phyloP scores from a whole-genome alignment of 148 eudicot species.

The Fagopyrum esculentum region DNA sequence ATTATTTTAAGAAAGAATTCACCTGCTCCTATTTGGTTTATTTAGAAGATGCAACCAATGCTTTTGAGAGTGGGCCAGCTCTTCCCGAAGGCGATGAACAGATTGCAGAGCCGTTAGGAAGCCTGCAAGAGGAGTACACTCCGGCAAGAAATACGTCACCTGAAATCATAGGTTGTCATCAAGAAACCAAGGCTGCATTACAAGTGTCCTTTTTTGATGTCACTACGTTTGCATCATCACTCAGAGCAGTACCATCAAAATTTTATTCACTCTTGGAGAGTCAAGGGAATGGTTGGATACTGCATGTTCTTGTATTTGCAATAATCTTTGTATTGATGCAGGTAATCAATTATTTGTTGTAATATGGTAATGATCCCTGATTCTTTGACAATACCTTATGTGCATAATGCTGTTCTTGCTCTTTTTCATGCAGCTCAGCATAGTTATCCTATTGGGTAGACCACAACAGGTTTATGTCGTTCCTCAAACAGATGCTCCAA shows the following conservation, averaged over 20 bases:
- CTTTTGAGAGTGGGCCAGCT: neutral
- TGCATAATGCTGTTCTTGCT: neutral
- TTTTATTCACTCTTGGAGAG: constrained; percentile 28
- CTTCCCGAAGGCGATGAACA: constrained; percentile 14
- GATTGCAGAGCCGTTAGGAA: constrained; percentile 24
- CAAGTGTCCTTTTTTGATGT: constrained; percentile 20
- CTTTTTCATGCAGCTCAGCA: constrained; percentile 58
- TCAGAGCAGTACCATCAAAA: constrained; percentile 33
- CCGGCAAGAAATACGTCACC: constrained; percentile 16
- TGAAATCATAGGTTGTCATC: constrained; percentile 18
- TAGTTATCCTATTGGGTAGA: constrained; percentile 62
- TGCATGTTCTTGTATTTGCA: constrained; percentile 34
- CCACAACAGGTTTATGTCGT: constrained; percentile 62
- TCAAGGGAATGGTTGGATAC: constrained; percentile 28
- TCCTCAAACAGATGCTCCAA: constrained; percentile 30
- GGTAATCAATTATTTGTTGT: constrained; percentile 20
- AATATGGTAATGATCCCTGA: too few species aligned
- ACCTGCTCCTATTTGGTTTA: neutral
- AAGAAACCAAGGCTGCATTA: constrained; percentile 22
- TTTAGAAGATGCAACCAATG: neutral
- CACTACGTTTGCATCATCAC: constrained; percentile 26
- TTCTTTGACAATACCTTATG: too few species aligned
- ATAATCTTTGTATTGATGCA: constrained; percentile 57
- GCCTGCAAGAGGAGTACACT: constrained; percentile 19
- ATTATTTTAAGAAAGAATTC: too few species aligned